phyloP scores from a whole-genome alignment of 106 monocot genomes.

The Dioscorea alata region DNA sequence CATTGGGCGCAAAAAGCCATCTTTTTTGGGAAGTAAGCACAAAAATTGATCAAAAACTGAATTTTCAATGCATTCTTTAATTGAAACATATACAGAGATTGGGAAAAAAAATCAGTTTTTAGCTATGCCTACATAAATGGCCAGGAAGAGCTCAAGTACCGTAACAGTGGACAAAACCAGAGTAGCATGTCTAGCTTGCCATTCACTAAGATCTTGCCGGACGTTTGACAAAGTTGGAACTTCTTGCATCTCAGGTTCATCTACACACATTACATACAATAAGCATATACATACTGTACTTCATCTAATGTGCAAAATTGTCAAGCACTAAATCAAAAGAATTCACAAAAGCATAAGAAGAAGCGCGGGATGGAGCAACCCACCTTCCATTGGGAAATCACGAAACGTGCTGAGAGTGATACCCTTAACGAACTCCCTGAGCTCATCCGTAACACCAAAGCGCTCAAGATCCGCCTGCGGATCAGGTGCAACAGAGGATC shows the following conservation, averaged over 20 bases:
- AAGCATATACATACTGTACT: not conserved
- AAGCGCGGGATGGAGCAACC: not conserved
- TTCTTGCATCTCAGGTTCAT: conserved; percentile 73
- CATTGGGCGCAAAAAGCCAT: too few relatives aligned
- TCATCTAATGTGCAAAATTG: not conserved
- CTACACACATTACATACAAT: too few relatives aligned
- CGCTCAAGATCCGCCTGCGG: conserved; percentile 40
- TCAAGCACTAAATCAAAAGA: not conserved
- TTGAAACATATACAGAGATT: too few relatives aligned
- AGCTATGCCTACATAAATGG: too few relatives aligned
- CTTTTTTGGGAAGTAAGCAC: too few relatives aligned
- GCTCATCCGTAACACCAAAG: conserved; percentile 84
- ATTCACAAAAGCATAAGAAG: not conserved
- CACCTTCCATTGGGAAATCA: conserved; percentile 95
- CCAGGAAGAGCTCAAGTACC: conserved; percentile 27
- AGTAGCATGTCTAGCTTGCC: conserved; percentile 96
- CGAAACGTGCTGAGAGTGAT: conserved; percentile 79
- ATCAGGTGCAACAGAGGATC: conserved; percentile 7
- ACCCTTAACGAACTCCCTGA: conserved; percentile 91
- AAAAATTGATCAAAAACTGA: too few relatives aligned
- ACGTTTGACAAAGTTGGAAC: conserved; percentile 77
- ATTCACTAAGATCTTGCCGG: conserved; percentile 90
- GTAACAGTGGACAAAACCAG: conserved; percentile 88
- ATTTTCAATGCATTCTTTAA: too few relatives aligned
- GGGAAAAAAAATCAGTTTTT: too few relatives aligned